Conservation (phyloP, 2,329 filamentous ascomycete species). For the Trichoderma brevicompactum region DNA sequence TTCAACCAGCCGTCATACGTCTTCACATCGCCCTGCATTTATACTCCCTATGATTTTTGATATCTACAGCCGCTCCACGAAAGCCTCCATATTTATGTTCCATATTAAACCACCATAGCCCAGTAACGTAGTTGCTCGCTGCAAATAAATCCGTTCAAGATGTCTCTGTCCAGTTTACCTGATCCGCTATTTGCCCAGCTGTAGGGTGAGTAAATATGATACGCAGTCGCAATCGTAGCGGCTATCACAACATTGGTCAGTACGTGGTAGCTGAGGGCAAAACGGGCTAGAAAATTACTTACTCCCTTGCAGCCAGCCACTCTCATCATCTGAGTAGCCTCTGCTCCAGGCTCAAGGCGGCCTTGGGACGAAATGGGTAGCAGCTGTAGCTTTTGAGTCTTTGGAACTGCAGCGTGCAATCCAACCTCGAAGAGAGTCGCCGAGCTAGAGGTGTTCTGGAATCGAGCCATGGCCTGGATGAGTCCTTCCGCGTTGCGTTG, state of each 20-base stretch:
- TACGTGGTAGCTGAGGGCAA: not conserved
- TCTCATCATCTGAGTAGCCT: slow-evolving; percentile 90
- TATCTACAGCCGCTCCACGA: slow-evolving; percentile 23
- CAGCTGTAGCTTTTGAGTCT: slow-evolving; percentile 91
- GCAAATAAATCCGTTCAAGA: slow-evolving; percentile 38
- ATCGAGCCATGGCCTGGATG: slow-evolving; percentile 81
- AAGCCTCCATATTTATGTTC: slow-evolving; percentile 8
- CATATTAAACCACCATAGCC: slow-evolving; percentile 17
- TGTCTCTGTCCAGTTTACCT: slow-evolving; percentile 96
- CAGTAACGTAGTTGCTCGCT: slow-evolving; percentile 14
- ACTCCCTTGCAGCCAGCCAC: slow-evolving; percentile 85
- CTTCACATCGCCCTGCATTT: slow-evolving; percentile 8
- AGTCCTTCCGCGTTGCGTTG: slow-evolving; percentile 80
- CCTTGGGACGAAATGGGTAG: slow-evolving; percentile 85
- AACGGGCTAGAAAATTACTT: slow-evolving; percentile 53
- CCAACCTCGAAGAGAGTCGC: slow-evolving; percentile 73
- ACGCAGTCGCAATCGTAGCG: slow-evolving; percentile 82
- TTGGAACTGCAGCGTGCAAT: slow-evolving; percentile 92
- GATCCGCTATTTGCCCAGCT: slow-evolving; percentile 76
- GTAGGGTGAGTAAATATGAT: slow-evolving; percentile 77
- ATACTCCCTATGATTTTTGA: slow-evolving; percentile 20
- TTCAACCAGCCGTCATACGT: not conserved
- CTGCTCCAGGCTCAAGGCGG: slow-evolving; percentile 76
- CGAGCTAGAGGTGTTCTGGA: slow-evolving; percentile 75
- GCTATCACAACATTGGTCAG: slow-evolving; percentile 52